Percentiles rank a stretch among this genome's conserved stretches.
Evolutionary conservation across 768 basidiomycete genomes (phyloP).

Genomic region (Psilocybe subaeruginosa): DNA sequence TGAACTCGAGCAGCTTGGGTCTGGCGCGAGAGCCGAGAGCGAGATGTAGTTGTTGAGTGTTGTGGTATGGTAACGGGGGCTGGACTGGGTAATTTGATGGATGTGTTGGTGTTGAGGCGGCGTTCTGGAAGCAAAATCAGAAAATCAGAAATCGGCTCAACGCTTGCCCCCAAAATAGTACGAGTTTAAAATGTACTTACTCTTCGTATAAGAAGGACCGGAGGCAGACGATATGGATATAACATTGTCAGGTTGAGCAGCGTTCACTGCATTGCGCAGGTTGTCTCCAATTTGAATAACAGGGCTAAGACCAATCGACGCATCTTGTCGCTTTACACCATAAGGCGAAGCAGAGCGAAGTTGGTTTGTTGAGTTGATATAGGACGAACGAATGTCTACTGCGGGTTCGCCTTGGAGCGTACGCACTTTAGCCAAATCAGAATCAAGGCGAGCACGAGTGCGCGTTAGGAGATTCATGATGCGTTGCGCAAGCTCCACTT

Average conservation of each 20-base stretch:
- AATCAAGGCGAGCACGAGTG: slow-evolving; percentile 44
- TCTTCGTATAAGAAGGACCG: slow-evolving; percentile 33
- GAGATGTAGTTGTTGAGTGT: slow-evolving; percentile 23
- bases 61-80: slow-evolving; percentile 25
- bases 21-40: slow-evolving; percentile 40
- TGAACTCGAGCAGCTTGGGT: slow-evolving; percentile 25
- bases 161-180: too few species aligned
- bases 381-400: slow-evolving; percentile 23
- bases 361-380: slow-evolving; percentile 11
- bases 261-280: slow-evolving; percentile 30
- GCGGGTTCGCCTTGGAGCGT: slow-evolving; percentile 40
- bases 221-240: slow-evolving; percentile 17
- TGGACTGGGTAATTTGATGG: slow-evolving; percentile 41
- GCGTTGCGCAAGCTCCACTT: slow-evolving; percentile 39
- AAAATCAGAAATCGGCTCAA: not conserved
- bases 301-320: slow-evolving; percentile 23
- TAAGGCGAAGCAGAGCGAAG: slow-evolving; percentile 22
- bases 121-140: slow-evolving; percentile 30
- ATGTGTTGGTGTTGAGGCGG: slow-evolving; percentile 32
- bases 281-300: slow-evolving; percentile 36
- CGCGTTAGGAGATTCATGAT: slow-evolving; percentile 44
- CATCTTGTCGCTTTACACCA: slow-evolving; percentile 19
- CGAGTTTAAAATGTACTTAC: slow-evolving; percentile 22
- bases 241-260: slow-evolving; percentile 9
- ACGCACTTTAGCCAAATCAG: slow-evolving; percentile 41